Evolutionary conservation across 805 yeast species (phyloP), one percentile per base, ranked within the genome.

Genomic region (Wickerhamiella musiphila): DNA sequence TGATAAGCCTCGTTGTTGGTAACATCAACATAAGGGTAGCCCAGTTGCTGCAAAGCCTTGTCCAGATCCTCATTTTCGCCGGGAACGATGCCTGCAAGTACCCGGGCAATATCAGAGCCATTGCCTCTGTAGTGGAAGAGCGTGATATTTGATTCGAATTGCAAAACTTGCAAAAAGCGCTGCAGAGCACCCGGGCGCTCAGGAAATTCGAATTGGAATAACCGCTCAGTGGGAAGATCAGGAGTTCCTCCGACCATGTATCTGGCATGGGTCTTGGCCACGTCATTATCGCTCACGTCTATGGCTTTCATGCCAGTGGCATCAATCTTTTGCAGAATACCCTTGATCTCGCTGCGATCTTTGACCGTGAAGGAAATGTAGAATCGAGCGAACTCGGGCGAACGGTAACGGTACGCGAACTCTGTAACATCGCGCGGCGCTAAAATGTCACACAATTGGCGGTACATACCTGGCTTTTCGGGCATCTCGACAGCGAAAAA

Each of bases 51-150:
- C 52, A 90, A 61, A 52, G 82, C 81, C 16, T 58, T 56, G 43
- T 73, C 70, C 51, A 86, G 74, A 14, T 70, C 73, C 18, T 54
- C 66, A 33, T 67, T 65, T 33, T 73, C 78, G 19, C 70, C 64
- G 3, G 96, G 94, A 17, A 84, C 82, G 35, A 92, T 66, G 25
- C 94, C 99, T 27, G 93, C 86, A 38, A 90, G 63, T 1, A 90
- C 81, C 54, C 82, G 82, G 28, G 93, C 96, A 28, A 90, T 67
- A 51, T 90, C 99, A 32, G 86, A 74, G 24, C 99, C 99, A 45
- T 83, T 93, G 58, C 90, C 83, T 63, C 99, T 73, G 57, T 90
- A 90, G 55, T 90, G 94, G 73, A 90, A 90, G 46, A 90, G 58
- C 1, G 95, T 78, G 39, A 90, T 70, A 51, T 90, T 90, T 95